phyloP scores from a whole-genome alignment of 768 basidiomycete genomes.

The Clitopilus hobsonii region DNA sequence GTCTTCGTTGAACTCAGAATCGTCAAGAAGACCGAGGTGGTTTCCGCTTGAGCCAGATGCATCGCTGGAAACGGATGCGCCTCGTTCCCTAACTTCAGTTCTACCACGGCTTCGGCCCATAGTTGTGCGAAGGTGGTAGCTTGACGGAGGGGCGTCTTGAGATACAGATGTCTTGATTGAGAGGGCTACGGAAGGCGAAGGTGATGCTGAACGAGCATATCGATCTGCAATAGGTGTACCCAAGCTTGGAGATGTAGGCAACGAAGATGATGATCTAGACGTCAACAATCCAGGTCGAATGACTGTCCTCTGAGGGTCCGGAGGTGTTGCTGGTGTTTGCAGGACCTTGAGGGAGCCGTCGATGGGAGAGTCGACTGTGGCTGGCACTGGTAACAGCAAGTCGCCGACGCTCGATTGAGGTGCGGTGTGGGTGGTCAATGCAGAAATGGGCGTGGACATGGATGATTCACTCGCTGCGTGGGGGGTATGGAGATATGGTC shows the following conservation, averaged over 20 bases:
- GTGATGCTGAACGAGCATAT: conserved; percentile 11
- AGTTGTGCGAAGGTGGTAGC: conserved; percentile 14
- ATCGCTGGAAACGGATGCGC: conserved; percentile 15
- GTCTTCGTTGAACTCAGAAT: conserved; percentile 49
- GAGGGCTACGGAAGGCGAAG: conserved; percentile 15
- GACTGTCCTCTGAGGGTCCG: conserved; percentile 3
- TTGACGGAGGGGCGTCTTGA: conserved; percentile 9
- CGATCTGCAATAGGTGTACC: conserved; percentile 34
- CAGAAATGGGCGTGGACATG: conserved; percentile 45
- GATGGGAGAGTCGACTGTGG: conserved; percentile 57
- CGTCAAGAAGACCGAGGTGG: conserved; percentile 41
- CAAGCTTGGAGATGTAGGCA: conserved; percentile 7
- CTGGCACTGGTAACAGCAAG: conserved; percentile 31
- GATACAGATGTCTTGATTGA: conserved; percentile 12
- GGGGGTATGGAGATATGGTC: conserved; percentile 25
- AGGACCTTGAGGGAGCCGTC: conserved; percentile 45
- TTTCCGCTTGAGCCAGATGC: conserved; percentile 35
- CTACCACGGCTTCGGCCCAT: neutral
- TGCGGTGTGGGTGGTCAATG: conserved; percentile 41
- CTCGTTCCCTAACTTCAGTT: neutral
- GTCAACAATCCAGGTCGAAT: conserved; percentile 2
- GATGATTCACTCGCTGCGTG: conserved; percentile 44
- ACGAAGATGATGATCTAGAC: conserved; percentile 4
- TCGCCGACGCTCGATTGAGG: conserved; percentile 43
- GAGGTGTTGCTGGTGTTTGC: conserved; percentile 18